A percentile compares a stretch with the other conserved stretches of the same genome.
These are phyloP conservation scores for Penicillium steckii DNA, from an alignment of 495 filamentous ascomycete genomes.

Conservation along the genomic window DNA sequence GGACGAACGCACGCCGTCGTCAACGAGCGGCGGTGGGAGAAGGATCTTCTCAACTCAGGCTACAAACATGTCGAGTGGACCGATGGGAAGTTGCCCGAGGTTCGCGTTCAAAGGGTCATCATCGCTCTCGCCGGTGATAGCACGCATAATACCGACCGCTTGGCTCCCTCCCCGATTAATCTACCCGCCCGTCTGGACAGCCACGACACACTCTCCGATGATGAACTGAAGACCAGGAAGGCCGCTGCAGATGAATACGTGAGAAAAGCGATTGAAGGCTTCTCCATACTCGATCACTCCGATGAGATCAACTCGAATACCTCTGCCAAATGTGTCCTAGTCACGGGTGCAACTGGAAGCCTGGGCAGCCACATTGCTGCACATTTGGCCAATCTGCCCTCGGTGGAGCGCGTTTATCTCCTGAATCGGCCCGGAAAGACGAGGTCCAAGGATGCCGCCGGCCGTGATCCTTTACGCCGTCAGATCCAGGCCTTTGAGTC, in stretches of 20 bases:
- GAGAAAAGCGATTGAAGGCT: too few species aligned
- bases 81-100: conserved; percentile 11
- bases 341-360: conserved; percentile 53
- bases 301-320: too few species aligned
- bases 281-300: too few species aligned
- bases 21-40: conserved; percentile 29
- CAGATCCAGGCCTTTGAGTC: too few species aligned
- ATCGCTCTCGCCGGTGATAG: background rate
- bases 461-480: too few species aligned
- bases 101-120: background rate
- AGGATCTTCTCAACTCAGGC: conserved; percentile 34
- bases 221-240: too few species aligned
- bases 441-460: background rate
- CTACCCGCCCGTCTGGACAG: too few species aligned
- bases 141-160: too few species aligned
- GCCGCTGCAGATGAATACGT: background rate
- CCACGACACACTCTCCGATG: too few species aligned
- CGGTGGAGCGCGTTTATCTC: conserved; percentile 24
- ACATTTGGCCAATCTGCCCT: conserved; percentile 25
- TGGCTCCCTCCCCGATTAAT: too few species aligned
- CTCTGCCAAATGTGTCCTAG: conserved; percentile 39
- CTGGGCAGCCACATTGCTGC: conserved; percentile 45
- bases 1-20: conserved; percentile 39
- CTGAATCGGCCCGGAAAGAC: conserved; percentile 5
- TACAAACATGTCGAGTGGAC: conserved; percentile 51